phyloP scores from a whole-genome alignment of 2,329 filamentous ascomycete species.

The Dothidotthia symphoricarpi region DNA sequence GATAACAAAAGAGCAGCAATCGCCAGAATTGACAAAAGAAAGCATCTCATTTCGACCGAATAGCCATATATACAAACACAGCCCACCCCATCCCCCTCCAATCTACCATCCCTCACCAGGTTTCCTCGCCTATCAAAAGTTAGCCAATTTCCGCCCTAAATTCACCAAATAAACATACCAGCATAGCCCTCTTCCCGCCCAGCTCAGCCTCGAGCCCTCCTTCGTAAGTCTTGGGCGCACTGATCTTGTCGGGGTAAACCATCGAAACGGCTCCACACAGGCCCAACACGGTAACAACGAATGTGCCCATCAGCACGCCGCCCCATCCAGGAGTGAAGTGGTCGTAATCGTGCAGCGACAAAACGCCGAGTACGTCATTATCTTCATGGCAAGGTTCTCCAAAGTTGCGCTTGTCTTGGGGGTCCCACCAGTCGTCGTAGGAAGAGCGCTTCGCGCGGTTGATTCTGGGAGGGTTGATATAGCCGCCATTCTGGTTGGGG shows the following conservation, averaged over 20 bases:
- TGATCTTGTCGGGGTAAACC: slow-evolving; percentile 49
- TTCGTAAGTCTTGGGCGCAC: slow-evolving; percentile 47
- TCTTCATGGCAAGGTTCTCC: slow-evolving; percentile 97
- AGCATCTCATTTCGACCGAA: slow-evolving; percentile 5
- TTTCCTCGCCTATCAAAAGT: slow-evolving; percentile 22
- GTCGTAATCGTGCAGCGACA: slow-evolving; percentile 85
- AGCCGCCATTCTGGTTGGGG: slow-evolving; percentile 77
- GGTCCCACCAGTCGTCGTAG: slow-evolving; percentile 92
- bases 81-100: not conserved
- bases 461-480: slow-evolving; percentile 72
- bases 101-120: slow-evolving; percentile 21
- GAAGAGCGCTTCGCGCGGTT: slow-evolving; percentile 94
- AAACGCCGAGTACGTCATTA: slow-evolving; percentile 86
- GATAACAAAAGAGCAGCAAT: not conserved
- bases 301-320: slow-evolving; percentile 55
- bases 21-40: slow-evolving; percentile 1
- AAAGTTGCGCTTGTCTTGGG: slow-evolving; percentile 94
- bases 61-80: slow-evolving; percentile 12
- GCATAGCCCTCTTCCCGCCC: slow-evolving; percentile 46
- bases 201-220: slow-evolving; percentile 51
- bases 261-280: slow-evolving; percentile 42
- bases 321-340: slow-evolving; percentile 74
- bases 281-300: slow-evolving; percentile 43
- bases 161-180: slow-evolving; percentile 29
- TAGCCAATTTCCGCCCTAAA: not conserved